These are phyloP conservation scores for Colletotrichum sp. DNA, from an alignment of 2,329 filamentous ascomycete species.

Conservation along the genomic window DNA sequence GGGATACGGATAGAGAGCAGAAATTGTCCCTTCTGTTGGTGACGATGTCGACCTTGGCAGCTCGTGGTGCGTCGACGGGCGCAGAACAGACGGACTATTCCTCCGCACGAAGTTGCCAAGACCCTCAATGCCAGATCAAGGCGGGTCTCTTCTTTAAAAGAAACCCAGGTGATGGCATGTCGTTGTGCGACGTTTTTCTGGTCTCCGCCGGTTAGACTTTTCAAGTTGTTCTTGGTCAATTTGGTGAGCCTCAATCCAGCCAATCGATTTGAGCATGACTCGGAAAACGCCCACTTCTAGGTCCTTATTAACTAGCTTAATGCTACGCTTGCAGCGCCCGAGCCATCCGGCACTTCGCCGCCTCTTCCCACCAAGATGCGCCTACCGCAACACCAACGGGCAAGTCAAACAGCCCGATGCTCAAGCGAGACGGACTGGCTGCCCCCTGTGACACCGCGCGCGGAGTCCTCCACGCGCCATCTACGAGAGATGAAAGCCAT, in stretches of 20 bases:
- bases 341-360: background rate
- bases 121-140: background rate
- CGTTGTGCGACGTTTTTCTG: background rate
- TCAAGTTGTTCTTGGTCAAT: constrained; percentile 8
- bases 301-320: background rate
- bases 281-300: background rate
- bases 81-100: background rate
- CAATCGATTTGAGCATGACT: constrained; percentile 11
- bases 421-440: background rate
- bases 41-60: background rate
- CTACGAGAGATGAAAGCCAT: background rate
- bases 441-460: background rate
- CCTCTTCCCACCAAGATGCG: background rate
- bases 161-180: constrained; percentile 1
- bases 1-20: background rate
- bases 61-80: background rate
- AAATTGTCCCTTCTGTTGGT: background rate
- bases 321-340: background rate
- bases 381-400: background rate
- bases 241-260: background rate
- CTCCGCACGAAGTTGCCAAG: background rate
- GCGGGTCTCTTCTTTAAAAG: background rate
- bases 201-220: constrained; percentile 1
- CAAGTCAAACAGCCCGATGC: background rate
- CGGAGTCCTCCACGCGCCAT: background rate